A percentile compares a stretch with the other conserved stretches of the same genome.
Evolutionary conservation across 148 eudicot species (phyloP).

Genomic region (Persicaria maculosa): DNA sequence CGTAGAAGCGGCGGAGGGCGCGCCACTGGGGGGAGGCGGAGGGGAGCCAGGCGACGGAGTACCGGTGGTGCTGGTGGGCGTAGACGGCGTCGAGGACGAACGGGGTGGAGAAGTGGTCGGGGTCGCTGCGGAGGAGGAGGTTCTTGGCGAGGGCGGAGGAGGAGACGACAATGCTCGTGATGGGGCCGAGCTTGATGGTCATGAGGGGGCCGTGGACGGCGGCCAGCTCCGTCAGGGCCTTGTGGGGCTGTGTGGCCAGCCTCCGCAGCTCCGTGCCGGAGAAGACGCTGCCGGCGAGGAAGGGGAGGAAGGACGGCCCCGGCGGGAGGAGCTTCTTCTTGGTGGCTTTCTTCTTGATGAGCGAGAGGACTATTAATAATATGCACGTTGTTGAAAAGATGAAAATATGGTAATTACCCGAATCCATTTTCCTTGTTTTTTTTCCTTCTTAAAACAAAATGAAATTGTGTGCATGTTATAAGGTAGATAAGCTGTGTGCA

Average conservation of each 20-base stretch:
- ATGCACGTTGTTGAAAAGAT: too few relatives aligned
- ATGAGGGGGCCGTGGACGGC: not conserved
- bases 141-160: not conserved
- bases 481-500: too few relatives aligned
- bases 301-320: not conserved
- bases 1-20: not conserved
- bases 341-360: not conserved
- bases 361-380: not conserved
- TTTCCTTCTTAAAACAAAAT: too few relatives aligned
- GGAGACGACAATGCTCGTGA: not conserved
- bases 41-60: not conserved
- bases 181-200: not conserved
- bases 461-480: too few relatives aligned
- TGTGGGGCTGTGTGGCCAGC: not conserved
- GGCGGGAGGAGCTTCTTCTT: not conserved
- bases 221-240: not conserved
- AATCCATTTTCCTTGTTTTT: too few relatives aligned
- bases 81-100: not conserved
- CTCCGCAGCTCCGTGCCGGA: not conserved
- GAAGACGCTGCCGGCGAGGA: not conserved
- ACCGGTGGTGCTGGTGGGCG: not conserved
- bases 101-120: not conserved
- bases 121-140: not conserved
- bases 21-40: not conserved
- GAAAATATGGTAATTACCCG: too few relatives aligned